These are phyloP conservation scores for Coemansia sp. DNA, from an alignment of 371 early-diverging fungal species.

Conservation along the genomic window DNA sequence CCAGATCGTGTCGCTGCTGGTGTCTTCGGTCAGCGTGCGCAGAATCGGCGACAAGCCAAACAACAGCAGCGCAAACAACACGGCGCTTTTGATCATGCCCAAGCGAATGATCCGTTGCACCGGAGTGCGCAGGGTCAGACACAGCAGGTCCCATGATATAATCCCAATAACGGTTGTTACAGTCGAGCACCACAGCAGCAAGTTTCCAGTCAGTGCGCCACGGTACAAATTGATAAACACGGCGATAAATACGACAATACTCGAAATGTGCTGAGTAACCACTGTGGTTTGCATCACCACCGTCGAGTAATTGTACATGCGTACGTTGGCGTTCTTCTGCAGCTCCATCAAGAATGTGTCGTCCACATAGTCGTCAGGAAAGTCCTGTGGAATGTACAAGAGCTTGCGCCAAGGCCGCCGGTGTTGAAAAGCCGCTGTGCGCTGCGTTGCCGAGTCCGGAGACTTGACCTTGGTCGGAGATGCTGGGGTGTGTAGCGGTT, in stretches of 20 bases:
- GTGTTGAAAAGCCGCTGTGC: not conserved
- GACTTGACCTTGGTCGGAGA: not conserved
- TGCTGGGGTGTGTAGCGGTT: not conserved
- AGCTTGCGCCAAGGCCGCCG: slow-evolving; percentile 75
- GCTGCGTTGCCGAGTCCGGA: not conserved
- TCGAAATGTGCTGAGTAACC: slow-evolving; percentile 82
- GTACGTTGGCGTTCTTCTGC: slow-evolving; percentile 82
- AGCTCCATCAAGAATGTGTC: slow-evolving; percentile 77
- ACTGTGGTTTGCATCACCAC: slow-evolving; percentile 71
- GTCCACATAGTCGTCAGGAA: slow-evolving; percentile 93
- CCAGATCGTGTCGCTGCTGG: slow-evolving; percentile 91
- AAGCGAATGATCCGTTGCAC: slow-evolving; percentile 41
- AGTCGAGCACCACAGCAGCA: slow-evolving; percentile 62
- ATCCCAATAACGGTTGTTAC: slow-evolving; percentile 63
- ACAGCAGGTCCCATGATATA: slow-evolving; percentile 62
- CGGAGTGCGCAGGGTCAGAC: slow-evolving; percentile 22
- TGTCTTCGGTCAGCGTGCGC: slow-evolving; percentile 87
- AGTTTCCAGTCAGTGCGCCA: slow-evolving; percentile 57
- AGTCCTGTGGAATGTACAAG: slow-evolving; percentile 85
- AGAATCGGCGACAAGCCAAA: slow-evolving; percentile 89
- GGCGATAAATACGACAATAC: slow-evolving; percentile 79
- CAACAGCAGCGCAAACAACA: slow-evolving; percentile 74
- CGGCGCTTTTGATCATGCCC: slow-evolving; percentile 66
- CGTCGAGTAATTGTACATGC: slow-evolving; percentile 70
- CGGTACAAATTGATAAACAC: slow-evolving; percentile 76